These are phyloP conservation scores for Aureobasidium pullulans DNA, from an alignment of 2,329 filamentous ascomycete species.

Conservation along the genomic window DNA sequence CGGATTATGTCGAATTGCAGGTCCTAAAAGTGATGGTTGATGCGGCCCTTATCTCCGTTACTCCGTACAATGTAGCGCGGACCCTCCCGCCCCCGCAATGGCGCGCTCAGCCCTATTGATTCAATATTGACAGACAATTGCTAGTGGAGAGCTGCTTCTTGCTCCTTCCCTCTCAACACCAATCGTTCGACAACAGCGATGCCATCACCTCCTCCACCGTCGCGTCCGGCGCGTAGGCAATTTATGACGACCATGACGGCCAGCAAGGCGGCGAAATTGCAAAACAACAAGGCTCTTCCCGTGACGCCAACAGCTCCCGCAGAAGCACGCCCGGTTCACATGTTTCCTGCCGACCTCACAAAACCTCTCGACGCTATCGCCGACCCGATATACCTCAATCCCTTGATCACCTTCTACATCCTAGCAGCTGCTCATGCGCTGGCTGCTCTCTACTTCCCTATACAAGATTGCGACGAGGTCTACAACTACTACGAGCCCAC, in stretches of 20 bases:
- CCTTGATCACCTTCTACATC: slow-evolving; percentile 71
- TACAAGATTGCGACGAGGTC: slow-evolving; percentile 96
- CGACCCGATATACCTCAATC: slow-evolving; percentile 33
- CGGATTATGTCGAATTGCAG: too few relatives aligned
- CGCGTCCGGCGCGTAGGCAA: slow-evolving; percentile 4
- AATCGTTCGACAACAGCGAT: background rate
- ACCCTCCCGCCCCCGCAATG: too few relatives aligned
- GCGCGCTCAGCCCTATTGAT: too few relatives aligned
- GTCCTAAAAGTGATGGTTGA: too few relatives aligned
- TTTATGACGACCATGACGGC: slow-evolving; percentile 8
- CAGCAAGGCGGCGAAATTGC: background rate
- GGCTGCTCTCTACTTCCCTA: slow-evolving; percentile 76
- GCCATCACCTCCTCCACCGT: background rate
- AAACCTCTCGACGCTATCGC: slow-evolving; percentile 3
- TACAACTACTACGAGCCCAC: slow-evolving; percentile 99
- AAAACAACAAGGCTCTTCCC: background rate
- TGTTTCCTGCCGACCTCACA: background rate
- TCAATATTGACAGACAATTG: too few relatives aligned
- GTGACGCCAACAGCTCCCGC: background rate
- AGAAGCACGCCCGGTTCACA: background rate
- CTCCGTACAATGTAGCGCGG: too few relatives aligned
- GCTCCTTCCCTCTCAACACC: background rate
- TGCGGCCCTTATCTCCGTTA: too few relatives aligned
- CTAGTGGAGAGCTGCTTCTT: background rate
- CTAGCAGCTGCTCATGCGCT: slow-evolving; percentile 67